These are phyloP conservation scores for Melaleuca alternifolia DNA, from an alignment of 345 rosid species.

Conservation along the genomic window DNA sequence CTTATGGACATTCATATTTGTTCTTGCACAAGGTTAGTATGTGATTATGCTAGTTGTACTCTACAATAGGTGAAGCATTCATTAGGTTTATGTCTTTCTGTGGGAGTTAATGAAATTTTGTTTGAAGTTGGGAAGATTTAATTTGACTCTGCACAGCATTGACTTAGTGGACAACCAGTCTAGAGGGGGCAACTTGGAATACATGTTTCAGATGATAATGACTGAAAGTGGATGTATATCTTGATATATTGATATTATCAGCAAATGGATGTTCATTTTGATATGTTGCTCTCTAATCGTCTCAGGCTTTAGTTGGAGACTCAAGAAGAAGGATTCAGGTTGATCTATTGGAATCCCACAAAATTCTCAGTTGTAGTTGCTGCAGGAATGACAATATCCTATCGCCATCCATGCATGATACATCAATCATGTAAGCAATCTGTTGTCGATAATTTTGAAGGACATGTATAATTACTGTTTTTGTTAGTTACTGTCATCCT, in stretches of 20 bases:
- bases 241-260: not conserved
- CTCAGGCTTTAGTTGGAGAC: slow-evolving; percentile 83
- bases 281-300: not conserved
- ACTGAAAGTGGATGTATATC: not conserved
- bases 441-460: not conserved
- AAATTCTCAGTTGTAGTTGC: slow-evolving; percentile 55
- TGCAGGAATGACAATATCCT: slow-evolving; percentile 38
- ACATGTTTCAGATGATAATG: not conserved
- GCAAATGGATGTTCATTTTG: not conserved
- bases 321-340: slow-evolving; percentile 80
- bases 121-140: not conserved
- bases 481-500: not conserved
- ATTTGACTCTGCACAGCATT: not conserved
- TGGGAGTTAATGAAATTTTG: not conserved
- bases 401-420: slow-evolving; percentile 69
- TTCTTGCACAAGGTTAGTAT: not conserved
- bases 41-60: not conserved
- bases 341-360: slow-evolving; percentile 70
- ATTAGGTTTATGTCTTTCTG: not conserved
- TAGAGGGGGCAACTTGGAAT: not conserved
- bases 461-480: not conserved
- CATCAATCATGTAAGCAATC: slow-evolving; percentile 74
- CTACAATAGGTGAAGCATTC: not conserved
- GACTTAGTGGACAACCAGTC: not conserved
- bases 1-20: not conserved